Percentiles rank a stretch among this genome's conserved stretches.
Conservation (phyloP, 257 asterid species). For the Mentha longifolia region DNA sequence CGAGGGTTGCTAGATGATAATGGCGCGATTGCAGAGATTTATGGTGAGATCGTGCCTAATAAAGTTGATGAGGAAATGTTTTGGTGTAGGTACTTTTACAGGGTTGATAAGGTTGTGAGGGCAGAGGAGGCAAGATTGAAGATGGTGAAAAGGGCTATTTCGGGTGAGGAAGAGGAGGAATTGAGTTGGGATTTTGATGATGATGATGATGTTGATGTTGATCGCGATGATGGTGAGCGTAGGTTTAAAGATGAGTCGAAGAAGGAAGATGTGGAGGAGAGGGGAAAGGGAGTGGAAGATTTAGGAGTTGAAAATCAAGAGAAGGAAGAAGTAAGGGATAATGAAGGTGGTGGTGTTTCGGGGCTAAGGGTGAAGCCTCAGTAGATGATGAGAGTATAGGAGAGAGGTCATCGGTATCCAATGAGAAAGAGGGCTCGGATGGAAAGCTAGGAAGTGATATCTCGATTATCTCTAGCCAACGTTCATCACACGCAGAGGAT, state of each 20-base stretch:
- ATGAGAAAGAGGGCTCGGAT: slow-evolving; percentile 63
- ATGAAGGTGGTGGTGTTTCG: slow-evolving; percentile 43
- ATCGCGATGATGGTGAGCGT: slow-evolving; percentile 22
- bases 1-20: slow-evolving; percentile 53
- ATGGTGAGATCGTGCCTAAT: slow-evolving; percentile 62
- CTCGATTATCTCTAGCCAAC: slow-evolving; percentile 71
- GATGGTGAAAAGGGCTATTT: slow-evolving; percentile 65
- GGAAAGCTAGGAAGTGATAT: slow-evolving; percentile 79
- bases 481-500: slow-evolving; percentile 63
- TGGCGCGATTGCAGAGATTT: slow-evolving; percentile 57
- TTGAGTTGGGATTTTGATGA: slow-evolving; percentile 85
- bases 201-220: slow-evolving; percentile 60
- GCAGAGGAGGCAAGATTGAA: slow-evolving; percentile 69
- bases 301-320: slow-evolving; percentile 10
- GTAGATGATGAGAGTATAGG: slow-evolving; percentile 44
- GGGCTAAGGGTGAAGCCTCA: slow-evolving; percentile 42
- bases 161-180: slow-evolving; percentile 76
- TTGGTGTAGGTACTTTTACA: slow-evolving; percentile 87
- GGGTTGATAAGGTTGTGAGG: slow-evolving; percentile 58
- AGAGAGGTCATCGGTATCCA: slow-evolving; percentile 35
- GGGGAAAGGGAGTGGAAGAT: slow-evolving; percentile 40
- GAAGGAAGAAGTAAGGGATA: slow-evolving; percentile 26
- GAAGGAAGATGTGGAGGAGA: slow-evolving; percentile 37
- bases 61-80: slow-evolving; percentile 65
- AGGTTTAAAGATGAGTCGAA: slow-evolving; percentile 33